Conservation (phyloP, 768 basidiomycete genomes). For the Naganishia vaughanmartiniae region DNA sequence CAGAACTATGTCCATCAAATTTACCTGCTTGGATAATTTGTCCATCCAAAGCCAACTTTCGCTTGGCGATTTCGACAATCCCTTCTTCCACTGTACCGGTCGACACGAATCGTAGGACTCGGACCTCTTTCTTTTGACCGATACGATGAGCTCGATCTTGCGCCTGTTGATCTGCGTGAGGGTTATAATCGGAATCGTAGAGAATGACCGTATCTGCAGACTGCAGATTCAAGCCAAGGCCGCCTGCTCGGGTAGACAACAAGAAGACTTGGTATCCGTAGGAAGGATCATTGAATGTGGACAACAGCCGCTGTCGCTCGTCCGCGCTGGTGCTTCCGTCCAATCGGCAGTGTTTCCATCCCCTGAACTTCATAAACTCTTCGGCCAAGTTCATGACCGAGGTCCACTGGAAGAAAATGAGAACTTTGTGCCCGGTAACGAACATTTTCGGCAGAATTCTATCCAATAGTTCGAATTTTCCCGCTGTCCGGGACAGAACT, state of each 20-base stretch:
- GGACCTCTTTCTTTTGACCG: slow-evolving; percentile 95
- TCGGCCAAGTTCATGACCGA: slow-evolving; percentile 99
- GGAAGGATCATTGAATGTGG: slow-evolving; percentile 80
- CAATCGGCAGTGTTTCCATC: slow-evolving; percentile 83
- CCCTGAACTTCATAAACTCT: slow-evolving; percentile 84
- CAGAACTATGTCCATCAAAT: slow-evolving; percentile 97
- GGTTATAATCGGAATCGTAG: slow-evolving; percentile 69
- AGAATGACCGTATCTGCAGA: slow-evolving; percentile 96
- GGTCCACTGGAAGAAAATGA: slow-evolving; percentile 99
- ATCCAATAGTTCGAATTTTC: slow-evolving; percentile 88
- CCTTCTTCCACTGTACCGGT: slow-evolving; percentile 98
- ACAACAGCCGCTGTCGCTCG: slow-evolving; percentile 81
- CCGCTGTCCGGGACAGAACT: slow-evolving; percentile 62
- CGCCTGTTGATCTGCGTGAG: slow-evolving; percentile 97
- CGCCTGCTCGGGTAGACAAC: slow-evolving; percentile 87
- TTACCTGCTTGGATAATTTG: slow-evolving; percentile 99
- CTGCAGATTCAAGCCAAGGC: slow-evolving; percentile 89
- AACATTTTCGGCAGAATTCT: slow-evolving; percentile 95
- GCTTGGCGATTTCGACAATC: slow-evolving; percentile 89
- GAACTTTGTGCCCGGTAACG: slow-evolving; percentile 77
- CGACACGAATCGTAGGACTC: slow-evolving; percentile 93
- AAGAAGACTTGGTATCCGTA: slow-evolving; percentile 90
- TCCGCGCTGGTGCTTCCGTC: slow-evolving; percentile 96
- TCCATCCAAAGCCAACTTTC: slow-evolving; percentile 97
- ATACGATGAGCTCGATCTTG: slow-evolving; percentile 99